phyloP scores from a whole-genome alignment of 257 asterid genomes.

The Nicotiana otophora region DNA sequence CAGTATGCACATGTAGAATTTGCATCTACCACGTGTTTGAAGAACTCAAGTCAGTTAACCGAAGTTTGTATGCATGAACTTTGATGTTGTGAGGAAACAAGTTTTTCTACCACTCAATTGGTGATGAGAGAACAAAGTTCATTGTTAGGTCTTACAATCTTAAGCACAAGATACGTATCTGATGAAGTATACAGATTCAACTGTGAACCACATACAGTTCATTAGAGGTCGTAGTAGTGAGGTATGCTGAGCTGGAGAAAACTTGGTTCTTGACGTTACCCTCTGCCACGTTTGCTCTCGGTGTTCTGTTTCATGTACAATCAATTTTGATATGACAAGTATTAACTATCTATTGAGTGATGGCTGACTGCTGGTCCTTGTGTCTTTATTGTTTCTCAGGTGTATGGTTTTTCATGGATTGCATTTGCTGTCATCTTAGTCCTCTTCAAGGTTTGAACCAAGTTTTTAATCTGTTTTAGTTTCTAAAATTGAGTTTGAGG shows the following conservation, averaged over 20 bases:
- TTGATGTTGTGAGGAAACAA: neutral
- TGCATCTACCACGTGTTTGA: neutral
- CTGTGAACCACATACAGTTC: neutral
- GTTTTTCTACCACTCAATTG: neutral
- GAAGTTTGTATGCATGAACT: neutral
- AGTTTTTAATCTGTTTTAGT: neutral
- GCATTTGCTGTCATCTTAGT: slow-evolving; percentile 75
- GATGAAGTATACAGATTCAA: neutral
- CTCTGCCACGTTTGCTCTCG: neutral
- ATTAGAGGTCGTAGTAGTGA: neutral
- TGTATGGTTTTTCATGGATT: slow-evolving; percentile 82
- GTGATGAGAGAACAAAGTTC: neutral
- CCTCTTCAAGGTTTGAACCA: slow-evolving; percentile 76
- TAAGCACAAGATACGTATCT: neutral
- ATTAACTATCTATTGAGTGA: neutral
- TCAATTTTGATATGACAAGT: neutral
- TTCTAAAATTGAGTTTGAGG: neutral
- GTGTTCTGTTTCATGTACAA: neutral
- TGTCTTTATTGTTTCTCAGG: slow-evolving; percentile 34
- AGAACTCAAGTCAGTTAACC: neutral
- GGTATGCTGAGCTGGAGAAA: neutral
- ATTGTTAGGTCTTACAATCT: neutral
- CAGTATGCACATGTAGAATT: neutral
- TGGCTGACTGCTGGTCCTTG: neutral
- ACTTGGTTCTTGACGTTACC: neutral